Evolutionary conservation across 2,329 filamentous ascomycete species (phyloP).

Genomic region (Cercospora brassicicola): DNA sequence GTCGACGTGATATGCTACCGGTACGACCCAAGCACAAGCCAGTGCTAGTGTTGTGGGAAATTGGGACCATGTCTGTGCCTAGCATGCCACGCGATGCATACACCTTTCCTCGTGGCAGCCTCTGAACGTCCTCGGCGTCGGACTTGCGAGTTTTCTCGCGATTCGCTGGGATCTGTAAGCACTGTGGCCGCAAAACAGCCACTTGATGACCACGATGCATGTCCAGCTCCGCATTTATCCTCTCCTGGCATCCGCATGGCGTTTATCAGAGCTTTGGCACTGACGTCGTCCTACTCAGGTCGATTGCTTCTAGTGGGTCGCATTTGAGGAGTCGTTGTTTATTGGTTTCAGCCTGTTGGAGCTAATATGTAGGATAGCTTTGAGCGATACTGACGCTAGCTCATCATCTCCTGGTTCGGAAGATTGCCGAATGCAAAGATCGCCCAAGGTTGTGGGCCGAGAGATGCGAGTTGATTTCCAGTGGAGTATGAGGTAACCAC

Average conservation of each 20-base stretch:
- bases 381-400: neutral
- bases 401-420: neutral
- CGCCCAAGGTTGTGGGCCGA: neutral
- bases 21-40: neutral
- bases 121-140: constrained; percentile 6
- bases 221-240: neutral
- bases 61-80: neutral
- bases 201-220: neutral
- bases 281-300: neutral
- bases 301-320: neutral
- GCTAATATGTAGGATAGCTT: neutral
- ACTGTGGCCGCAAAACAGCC: neutral
- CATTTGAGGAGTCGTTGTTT: neutral
- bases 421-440: neutral
- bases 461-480: neutral
- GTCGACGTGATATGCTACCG: neutral
- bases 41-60: neutral
- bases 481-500: neutral
- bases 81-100: constrained; percentile 4
- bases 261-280: neutral
- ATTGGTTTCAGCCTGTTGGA: constrained; percentile 1
- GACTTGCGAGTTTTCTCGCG: neutral
- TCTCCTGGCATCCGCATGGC: neutral
- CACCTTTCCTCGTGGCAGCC: constrained; percentile 12
- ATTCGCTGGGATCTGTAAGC: constrained; percentile 5